A percentile compares a stretch with the other conserved stretches of the same genome.
phyloP scores from a whole-genome alignment of 192 early-diverging fungal genomes.

The Mortierella antarctica region DNA sequence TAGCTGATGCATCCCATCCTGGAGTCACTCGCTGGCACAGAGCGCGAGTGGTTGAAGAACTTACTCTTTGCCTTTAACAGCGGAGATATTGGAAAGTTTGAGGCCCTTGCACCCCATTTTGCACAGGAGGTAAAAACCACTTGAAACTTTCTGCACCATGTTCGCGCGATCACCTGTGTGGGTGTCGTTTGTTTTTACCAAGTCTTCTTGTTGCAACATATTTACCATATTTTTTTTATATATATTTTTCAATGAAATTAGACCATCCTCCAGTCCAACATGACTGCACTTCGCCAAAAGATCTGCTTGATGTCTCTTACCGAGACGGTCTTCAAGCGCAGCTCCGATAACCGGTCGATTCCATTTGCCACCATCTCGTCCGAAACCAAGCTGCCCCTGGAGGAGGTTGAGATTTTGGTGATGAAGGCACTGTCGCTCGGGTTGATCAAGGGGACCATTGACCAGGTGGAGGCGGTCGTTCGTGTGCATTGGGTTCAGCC shows the following conservation, averaged over 20 bases:
- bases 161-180: neutral
- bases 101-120: slow-evolving; percentile 71
- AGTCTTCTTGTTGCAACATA: slow-evolving; percentile 6
- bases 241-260: slow-evolving; percentile 31
- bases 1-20: slow-evolving; percentile 92
- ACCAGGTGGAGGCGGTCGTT: slow-evolving; percentile 93
- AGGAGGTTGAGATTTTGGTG: slow-evolving; percentile 96
- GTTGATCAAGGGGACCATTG: slow-evolving; percentile 92
- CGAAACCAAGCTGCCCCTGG: slow-evolving; percentile 79
- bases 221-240: slow-evolving; percentile 20
- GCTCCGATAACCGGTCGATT: slow-evolving; percentile 78
- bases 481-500: slow-evolving; percentile 98
- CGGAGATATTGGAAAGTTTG: slow-evolving; percentile 94
- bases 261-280: slow-evolving; percentile 82
- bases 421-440: slow-evolving; percentile 98
- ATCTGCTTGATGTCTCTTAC: slow-evolving; percentile 97
- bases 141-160: neutral
- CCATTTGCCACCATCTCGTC: slow-evolving; percentile 84
- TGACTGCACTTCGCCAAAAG: slow-evolving; percentile 90
- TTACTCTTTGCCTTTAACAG: slow-evolving; percentile 93
- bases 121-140: slow-evolving; percentile 16
- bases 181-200: slow-evolving; percentile 13
- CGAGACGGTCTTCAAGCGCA: slow-evolving; percentile 91
- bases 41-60: slow-evolving; percentile 86
- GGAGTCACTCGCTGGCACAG: slow-evolving; percentile 78